Conservation (phyloP, 192 early-diverging fungal genomes). For the Fimicolochytrium jonesii region DNA sequence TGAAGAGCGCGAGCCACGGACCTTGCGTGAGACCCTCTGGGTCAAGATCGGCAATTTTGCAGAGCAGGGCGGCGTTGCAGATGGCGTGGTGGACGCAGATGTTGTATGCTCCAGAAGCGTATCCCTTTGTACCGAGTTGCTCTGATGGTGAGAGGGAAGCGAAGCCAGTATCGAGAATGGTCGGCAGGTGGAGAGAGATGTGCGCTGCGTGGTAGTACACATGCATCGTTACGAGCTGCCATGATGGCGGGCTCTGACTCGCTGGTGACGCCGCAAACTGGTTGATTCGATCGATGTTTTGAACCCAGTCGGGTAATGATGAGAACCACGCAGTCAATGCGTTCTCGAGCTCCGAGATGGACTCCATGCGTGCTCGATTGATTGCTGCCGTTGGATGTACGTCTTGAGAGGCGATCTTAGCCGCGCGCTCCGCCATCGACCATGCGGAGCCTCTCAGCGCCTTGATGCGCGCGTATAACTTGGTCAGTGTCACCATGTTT, state of each 20-base stretch:
- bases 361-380: background rate
- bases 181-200: slow-evolving; percentile 20
- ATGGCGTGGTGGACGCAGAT: slow-evolving; percentile 7
- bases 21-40: background rate
- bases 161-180: background rate
- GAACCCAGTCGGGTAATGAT: slow-evolving; percentile 16
- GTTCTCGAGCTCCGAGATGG: background rate
- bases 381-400: too few relatives aligned
- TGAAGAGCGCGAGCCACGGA: slow-evolving; percentile 6
- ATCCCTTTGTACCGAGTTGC: background rate
- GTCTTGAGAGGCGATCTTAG: background rate
- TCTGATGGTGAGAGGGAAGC: background rate
- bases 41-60: background rate
- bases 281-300: slow-evolving; percentile 7
- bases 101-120: background rate
- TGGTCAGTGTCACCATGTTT: slow-evolving; percentile 4
- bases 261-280: background rate
- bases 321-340: slow-evolving; percentile 8
- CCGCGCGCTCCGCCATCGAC: slow-evolving; percentile 8
- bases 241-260: slow-evolving; percentile 10
- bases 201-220: slow-evolving; percentile 17
- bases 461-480: slow-evolving; percentile 5
- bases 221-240: slow-evolving; percentile 18
- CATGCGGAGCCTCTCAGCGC: slow-evolving; percentile 11
- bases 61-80: background rate